A percentile compares a stretch with the other conserved stretches of the same genome.
phyloP scores from a whole-genome alignment of 2,329 filamentous ascomycete species.

The Paraconiothyrium brasiliense region DNA sequence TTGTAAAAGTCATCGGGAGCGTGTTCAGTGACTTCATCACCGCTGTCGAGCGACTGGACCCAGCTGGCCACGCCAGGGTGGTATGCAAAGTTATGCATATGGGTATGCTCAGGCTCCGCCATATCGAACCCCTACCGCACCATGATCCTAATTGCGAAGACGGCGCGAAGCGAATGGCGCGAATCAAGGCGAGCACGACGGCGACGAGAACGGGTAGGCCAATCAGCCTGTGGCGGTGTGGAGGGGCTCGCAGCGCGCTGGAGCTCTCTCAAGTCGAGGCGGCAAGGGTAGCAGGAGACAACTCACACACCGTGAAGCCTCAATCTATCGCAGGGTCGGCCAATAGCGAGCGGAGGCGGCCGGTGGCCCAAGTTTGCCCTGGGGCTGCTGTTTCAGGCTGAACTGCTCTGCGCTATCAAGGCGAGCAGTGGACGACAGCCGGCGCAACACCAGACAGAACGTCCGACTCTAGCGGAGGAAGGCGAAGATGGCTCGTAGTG shows the following conservation, averaged over 20 bases:
- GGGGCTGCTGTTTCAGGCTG: constrained; percentile 36
- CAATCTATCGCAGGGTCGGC: constrained; percentile 29
- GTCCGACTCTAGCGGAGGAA: background rate
- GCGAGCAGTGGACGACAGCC: constrained; percentile 19
- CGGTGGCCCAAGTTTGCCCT: constrained; percentile 29
- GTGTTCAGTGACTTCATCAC: constrained; percentile 27
- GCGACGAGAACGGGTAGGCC: constrained; percentile 27
- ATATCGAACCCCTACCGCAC: constrained; percentile 38
- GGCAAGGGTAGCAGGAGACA: constrained; percentile 39
- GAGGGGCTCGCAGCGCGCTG: constrained; percentile 28
- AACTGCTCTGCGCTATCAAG: constrained; percentile 22
- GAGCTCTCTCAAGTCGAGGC: constrained; percentile 35
- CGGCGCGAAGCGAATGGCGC: constrained; percentile 30
- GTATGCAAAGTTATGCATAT: constrained; percentile 43
- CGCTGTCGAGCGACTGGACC: constrained; percentile 43
- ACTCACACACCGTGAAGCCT: constrained; percentile 35
- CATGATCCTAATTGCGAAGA: constrained; percentile 39
- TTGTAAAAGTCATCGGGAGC: constrained; percentile 46
- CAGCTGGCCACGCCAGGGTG: constrained; percentile 43
- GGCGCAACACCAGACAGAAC: constrained; percentile 14
- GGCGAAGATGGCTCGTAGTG: background rate
- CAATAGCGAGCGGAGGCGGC: constrained; percentile 33
- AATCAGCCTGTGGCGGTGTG: constrained; percentile 37
- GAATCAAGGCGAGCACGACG: constrained; percentile 36
- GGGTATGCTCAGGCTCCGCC: constrained; percentile 40